phyloP scores from a whole-genome alignment of 2,329 filamentous ascomycete species.

The Ceratocystis destructans region DNA sequence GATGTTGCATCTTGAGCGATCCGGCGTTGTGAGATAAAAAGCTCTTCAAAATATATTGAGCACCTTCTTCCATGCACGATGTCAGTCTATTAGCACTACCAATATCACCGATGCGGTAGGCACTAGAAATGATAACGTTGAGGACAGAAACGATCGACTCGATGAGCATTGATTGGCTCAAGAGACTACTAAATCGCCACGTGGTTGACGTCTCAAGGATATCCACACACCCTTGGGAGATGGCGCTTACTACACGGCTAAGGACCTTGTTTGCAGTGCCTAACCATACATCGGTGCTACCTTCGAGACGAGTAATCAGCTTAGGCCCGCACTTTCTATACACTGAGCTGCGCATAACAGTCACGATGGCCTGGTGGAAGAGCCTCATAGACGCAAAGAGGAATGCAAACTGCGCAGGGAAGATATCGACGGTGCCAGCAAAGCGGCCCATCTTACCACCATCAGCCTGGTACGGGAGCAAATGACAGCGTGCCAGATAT shows the following conservation, averaged over 20 bases:
- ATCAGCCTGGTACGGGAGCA: slow-evolving; percentile 64
- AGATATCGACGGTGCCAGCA: slow-evolving; percentile 69
- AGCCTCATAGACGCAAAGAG: slow-evolving; percentile 59
- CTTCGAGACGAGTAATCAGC: slow-evolving; percentile 33
- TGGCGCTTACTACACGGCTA: slow-evolving; percentile 54
- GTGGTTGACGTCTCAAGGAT: slow-evolving; percentile 73
- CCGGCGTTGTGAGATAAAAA: slow-evolving; percentile 59
- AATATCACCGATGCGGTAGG: slow-evolving; percentile 59
- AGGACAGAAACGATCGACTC: slow-evolving; percentile 55
- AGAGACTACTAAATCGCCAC: slow-evolving; percentile 64
- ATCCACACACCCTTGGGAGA: slow-evolving; percentile 64
- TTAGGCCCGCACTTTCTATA: slow-evolving; percentile 47
- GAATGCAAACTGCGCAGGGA: slow-evolving; percentile 62
- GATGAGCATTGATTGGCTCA: slow-evolving; percentile 57
- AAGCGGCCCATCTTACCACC: slow-evolving; percentile 65
- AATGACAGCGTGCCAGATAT: slow-evolving; percentile 64
- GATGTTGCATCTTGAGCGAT: slow-evolving; percentile 61
- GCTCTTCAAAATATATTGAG: slow-evolving; percentile 60
- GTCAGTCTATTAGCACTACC: slow-evolving; percentile 35
- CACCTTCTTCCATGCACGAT: slow-evolving; percentile 54
- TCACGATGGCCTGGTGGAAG: slow-evolving; percentile 62
- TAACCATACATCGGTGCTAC: slow-evolving; percentile 44
- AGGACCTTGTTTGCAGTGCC: slow-evolving; percentile 69
- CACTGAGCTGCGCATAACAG: slow-evolving; percentile 56
- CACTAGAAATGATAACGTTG: slow-evolving; percentile 54